Evolutionary conservation across 768 basidiomycete genomes (phyloP).

Genomic region (Chalciporus piperatus): DNA sequence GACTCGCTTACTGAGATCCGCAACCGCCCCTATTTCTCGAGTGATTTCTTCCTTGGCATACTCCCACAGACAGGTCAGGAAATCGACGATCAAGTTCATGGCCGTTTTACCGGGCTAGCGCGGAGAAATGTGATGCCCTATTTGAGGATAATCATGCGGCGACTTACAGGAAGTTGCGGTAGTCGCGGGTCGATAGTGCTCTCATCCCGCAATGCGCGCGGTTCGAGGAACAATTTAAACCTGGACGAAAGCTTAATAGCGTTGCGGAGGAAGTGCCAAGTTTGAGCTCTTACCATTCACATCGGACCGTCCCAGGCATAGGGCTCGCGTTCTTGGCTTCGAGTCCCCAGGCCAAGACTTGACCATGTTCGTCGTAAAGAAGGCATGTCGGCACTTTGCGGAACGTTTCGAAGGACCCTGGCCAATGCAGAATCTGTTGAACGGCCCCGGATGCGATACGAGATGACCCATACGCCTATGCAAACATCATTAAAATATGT

Average conservation of each 20-base stretch:
- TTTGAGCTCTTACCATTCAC: slow-evolving; percentile 45
- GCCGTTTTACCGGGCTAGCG: slow-evolving; percentile 69
- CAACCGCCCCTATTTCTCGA: slow-evolving; percentile 80
- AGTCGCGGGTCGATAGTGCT: slow-evolving; percentile 71
- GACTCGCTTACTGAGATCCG: slow-evolving; percentile 66
- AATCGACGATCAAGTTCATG: slow-evolving; percentile 80
- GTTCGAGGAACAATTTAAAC: slow-evolving; percentile 89
- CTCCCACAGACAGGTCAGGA: slow-evolving; percentile 80
- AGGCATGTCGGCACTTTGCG: slow-evolving; percentile 86
- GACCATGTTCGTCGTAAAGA: slow-evolving; percentile 71
- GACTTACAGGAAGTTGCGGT: slow-evolving; percentile 71
- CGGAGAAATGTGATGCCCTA: slow-evolving; percentile 10
- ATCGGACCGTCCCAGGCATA: slow-evolving; percentile 59
- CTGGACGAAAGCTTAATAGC: slow-evolving; percentile 25
- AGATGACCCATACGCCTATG: slow-evolving; percentile 81
- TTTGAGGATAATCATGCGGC: not conserved
- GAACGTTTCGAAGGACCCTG: slow-evolving; percentile 82
- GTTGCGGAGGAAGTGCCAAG: not conserved
- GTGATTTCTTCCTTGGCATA: slow-evolving; percentile 87
- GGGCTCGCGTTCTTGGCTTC: slow-evolving; percentile 81
- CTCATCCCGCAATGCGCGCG: slow-evolving; percentile 72
- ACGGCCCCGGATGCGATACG: slow-evolving; percentile 76
- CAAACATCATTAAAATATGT: slow-evolving; percentile 6
- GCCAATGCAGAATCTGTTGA: slow-evolving; percentile 86
- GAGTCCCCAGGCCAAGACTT: slow-evolving; percentile 79